Base-by-base conservation (phyloP, 2,329 filamentous ascomycete genomes). In the Botrytis aclada region DNA sequence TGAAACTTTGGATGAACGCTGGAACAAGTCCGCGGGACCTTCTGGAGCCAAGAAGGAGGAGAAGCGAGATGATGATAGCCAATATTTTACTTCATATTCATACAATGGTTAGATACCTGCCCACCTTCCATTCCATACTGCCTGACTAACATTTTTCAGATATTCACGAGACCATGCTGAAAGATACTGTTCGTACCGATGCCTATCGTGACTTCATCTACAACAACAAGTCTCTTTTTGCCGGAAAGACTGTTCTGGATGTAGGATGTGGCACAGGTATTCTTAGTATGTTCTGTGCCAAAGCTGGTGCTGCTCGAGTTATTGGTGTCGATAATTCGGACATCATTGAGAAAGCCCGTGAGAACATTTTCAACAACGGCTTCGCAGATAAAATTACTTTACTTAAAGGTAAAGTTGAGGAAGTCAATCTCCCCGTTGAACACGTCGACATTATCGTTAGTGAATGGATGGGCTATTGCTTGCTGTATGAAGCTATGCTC, bases 381-480 rank as follows among this genome's bases (percentile, higher is more conserved):
- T 88, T 97, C 54, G 87, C 88, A 39, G 86, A 90, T 78, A 86
- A 87, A 37, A 94, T 98, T 79, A 94, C 91, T 61, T 94, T 93
- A 78, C 85, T 97, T 66, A 89, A 91, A 76, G 95, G 95, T 54
- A 93, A 93, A 79, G 93, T 98, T 74, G 95, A 98, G 82, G 94
- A 98, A 77, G 92, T 97, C 72, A 86, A 83, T 72, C 86, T 94
- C 34, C 94, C 93, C 1, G 91, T 95, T 12, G 86, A 89, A 71
- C 86, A 95, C 79, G 95, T 98, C 63, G 95, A 98, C 83, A 92
- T 98, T 79, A 97, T 98, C 80, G 91, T 98, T 74, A 97, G 93
- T 74, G 95, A 98, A 82, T 98, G 95, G 95, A 98, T 98, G 95
- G 95, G 95, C 43, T 98, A 98, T 81, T 93, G 91, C 76, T 87